phyloP scores from a whole-genome alignment of 2,329 filamentous ascomycete species.

The Penicillium occitanis region DNA sequence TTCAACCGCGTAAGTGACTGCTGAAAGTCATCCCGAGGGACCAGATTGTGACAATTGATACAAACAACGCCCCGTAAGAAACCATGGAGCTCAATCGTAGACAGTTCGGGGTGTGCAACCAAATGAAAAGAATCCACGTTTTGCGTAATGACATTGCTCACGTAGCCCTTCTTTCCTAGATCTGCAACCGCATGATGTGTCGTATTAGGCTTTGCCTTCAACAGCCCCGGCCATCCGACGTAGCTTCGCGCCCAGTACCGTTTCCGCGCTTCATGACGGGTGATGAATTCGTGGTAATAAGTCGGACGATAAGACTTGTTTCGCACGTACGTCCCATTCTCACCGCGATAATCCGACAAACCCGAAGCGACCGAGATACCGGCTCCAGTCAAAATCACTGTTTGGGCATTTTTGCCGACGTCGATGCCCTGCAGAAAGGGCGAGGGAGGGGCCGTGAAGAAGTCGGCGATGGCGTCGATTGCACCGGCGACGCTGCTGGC shows the following conservation, averaged over 20 bases:
- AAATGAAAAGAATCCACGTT: conserved; percentile 96
- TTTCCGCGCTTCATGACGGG: conserved; percentile 79
- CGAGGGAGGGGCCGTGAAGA: conserved; percentile 65
- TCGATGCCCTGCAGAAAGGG: conserved; percentile 46
- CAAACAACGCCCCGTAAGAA: conserved; percentile 82
- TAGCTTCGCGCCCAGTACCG: conserved; percentile 96
- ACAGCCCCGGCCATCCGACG: conserved; percentile 81
- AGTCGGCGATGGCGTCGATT: conserved; percentile 71
- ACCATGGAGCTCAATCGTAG: conserved; percentile 85
- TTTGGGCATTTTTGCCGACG: conserved; percentile 53
- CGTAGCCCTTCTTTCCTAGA: conserved; percentile 68
- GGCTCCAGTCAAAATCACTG: conserved; percentile 73
- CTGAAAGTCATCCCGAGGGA: conserved; percentile 74
- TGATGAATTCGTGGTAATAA: conserved; percentile 86
- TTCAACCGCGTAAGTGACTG: conserved; percentile 73
- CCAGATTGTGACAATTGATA: conserved; percentile 71
- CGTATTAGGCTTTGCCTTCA: conserved; percentile 74
- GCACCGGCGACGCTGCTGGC: conserved; percentile 71
- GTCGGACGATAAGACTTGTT: conserved; percentile 90
- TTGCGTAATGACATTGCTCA: conserved; percentile 82
- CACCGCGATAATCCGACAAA: conserved; percentile 86
- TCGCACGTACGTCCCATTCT: conserved; percentile 85
- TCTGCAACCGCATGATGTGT: conserved; percentile 75
- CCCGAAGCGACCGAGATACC: conserved; percentile 93
- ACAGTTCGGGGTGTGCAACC: conserved; percentile 68